phyloP scores from a whole-genome alignment of 192 early-diverging fungal genomes.

The Coemansia sp. region DNA sequence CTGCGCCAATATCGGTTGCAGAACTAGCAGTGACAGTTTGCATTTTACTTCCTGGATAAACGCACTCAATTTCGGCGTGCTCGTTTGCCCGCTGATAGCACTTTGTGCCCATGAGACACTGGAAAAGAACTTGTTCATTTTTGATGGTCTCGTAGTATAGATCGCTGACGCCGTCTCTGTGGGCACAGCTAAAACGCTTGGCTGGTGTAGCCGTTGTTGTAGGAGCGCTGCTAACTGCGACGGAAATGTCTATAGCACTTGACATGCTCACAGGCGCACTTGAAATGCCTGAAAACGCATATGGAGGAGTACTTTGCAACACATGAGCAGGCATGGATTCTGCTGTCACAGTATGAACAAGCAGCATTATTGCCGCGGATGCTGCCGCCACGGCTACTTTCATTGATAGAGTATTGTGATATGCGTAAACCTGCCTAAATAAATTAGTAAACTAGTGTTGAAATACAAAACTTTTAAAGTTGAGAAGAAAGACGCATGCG shows the following conservation, averaged over 20 bases:
- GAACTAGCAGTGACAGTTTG: neutral
- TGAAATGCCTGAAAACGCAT: neutral
- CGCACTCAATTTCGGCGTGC: slow-evolving; percentile 16
- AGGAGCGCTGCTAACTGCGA: too few relatives aligned
- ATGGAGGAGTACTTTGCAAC: slow-evolving; percentile 1
- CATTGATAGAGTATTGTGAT: neutral
- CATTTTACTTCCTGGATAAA: neutral
- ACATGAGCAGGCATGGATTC: neutral
- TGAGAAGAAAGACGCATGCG: neutral
- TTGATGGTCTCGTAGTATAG: slow-evolving; percentile 18
- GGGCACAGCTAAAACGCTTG: slow-evolving; percentile 16
- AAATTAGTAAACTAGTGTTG: neutral
- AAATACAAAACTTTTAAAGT: neutral
- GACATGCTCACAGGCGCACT: neutral
- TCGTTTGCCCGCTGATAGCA: slow-evolving; percentile 15
- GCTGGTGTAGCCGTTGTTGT: neutral
- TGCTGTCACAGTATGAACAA: neutral
- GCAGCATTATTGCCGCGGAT: neutral
- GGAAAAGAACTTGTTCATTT: slow-evolving; percentile 6
- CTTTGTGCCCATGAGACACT: slow-evolving; percentile 23
- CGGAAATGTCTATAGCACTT: neutral
- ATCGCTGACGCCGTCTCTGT: slow-evolving; percentile 21
- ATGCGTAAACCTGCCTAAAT: neutral
- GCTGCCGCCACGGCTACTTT: slow-evolving; percentile 1
- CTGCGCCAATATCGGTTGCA: neutral